Conservation (phyloP, 2,329 filamentous ascomycete genomes). For the Parafenestella ontariensis region DNA sequence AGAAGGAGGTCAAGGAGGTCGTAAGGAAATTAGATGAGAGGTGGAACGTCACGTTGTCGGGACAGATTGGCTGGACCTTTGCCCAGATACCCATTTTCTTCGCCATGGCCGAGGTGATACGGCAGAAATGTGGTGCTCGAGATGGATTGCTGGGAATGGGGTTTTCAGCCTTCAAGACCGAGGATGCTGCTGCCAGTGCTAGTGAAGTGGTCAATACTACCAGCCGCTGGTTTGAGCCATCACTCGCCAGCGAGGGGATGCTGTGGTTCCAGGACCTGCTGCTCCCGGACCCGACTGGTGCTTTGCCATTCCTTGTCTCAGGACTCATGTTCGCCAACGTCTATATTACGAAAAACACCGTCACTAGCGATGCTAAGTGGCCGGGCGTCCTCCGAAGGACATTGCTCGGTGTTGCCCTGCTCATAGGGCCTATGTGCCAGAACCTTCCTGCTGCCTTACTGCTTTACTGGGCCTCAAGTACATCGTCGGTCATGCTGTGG, state of each 20-base stretch:
- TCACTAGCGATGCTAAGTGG: constrained; percentile 19
- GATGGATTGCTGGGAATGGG: constrained; percentile 40
- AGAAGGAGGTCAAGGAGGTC: constrained; percentile 28
- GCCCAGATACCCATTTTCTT: constrained; percentile 47
- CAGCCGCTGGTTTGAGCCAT: constrained; percentile 53
- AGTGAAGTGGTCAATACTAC: constrained; percentile 12
- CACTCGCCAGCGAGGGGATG: constrained; percentile 63
- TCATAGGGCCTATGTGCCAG: constrained; percentile 44
- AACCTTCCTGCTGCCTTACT: constrained; percentile 51
- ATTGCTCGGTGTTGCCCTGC: constrained; percentile 36
- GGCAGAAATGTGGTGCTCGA: constrained; percentile 43
- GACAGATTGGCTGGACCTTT: constrained; percentile 38
- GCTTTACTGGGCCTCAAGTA: constrained; percentile 51
- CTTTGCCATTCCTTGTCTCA: constrained; percentile 59
- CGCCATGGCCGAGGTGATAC: constrained; percentile 45
- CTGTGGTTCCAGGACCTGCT: constrained; percentile 68
- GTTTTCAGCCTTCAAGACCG: constrained; percentile 15
- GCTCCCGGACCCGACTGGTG: constrained; percentile 58
- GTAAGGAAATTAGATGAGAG: constrained; percentile 31
- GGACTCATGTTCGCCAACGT: constrained; percentile 59
- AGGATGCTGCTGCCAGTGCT: constrained; percentile 5
- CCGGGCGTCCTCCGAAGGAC: constrained; percentile 29
- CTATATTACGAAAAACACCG: constrained; percentile 32
- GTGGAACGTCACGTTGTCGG: constrained; percentile 37
- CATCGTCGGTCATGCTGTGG: constrained; percentile 42